Conservation (phyloP, 495 filamentous ascomycete genomes). For the Coniosporium apollinis region DNA sequence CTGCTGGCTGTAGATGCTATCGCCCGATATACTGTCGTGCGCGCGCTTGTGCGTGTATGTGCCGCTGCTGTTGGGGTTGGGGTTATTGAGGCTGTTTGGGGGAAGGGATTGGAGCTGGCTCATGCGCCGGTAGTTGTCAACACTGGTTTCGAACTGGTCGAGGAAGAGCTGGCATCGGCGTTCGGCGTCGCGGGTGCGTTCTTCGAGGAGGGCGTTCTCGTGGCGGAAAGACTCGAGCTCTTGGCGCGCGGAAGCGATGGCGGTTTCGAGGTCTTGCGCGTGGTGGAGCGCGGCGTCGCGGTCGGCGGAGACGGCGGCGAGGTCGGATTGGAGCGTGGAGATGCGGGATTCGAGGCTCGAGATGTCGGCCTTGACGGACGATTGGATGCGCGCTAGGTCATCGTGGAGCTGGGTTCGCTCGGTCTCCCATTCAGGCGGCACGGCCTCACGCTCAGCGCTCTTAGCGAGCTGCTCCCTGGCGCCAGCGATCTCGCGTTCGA, state of each 20-base stretch:
- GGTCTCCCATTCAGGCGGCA: constrained; percentile 51
- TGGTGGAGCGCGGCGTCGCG: constrained; percentile 47
- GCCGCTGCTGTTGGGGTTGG: constrained; percentile 4
- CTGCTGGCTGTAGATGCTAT: constrained; percentile 9
- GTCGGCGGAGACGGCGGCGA: constrained; percentile 45
- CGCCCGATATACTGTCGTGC: constrained; percentile 15
- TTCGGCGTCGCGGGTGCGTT: constrained; percentile 62
- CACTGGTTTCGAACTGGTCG: constrained; percentile 82
- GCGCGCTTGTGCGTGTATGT: constrained; percentile 4
- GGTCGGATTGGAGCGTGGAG: constrained; percentile 43
- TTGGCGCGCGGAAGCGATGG: constrained; percentile 37
- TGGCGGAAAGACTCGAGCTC: constrained; percentile 69
- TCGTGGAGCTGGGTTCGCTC: constrained; percentile 52
- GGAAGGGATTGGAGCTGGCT: constrained; percentile 37
- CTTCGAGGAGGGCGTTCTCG: constrained; percentile 65
- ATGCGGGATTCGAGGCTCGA: constrained; percentile 56
- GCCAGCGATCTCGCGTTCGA: constrained; percentile 64
- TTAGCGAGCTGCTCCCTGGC: constrained; percentile 19
- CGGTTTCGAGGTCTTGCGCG: constrained; percentile 37
- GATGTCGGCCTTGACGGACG: constrained; percentile 46
- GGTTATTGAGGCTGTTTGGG: constrained; percentile 18
- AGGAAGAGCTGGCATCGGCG: constrained; percentile 81
- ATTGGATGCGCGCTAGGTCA: constrained; percentile 49
- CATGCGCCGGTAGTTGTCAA: constrained; percentile 91
- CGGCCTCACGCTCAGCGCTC: constrained; percentile 24